Evolutionary conservation across 1,284 basidiomycete species (phyloP).

Genomic region (Dichomitus squalens): DNA sequence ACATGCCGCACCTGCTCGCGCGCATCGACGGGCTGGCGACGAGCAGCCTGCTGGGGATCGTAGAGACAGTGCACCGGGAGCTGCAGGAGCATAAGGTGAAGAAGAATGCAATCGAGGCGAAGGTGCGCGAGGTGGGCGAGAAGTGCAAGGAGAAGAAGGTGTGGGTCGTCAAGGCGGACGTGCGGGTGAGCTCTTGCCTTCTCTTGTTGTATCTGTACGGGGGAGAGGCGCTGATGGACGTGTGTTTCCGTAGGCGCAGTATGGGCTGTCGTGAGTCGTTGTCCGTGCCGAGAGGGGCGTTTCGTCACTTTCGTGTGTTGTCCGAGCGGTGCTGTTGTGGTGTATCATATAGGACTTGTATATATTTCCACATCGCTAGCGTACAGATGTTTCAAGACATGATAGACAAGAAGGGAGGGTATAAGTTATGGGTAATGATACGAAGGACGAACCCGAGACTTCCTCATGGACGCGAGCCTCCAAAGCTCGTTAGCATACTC

Average conservation of each 20-base stretch:
- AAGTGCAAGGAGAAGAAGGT: constrained; percentile 69
- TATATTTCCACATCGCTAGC: not conserved
- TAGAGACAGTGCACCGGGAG: constrained; percentile 73
- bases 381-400: not conserved
- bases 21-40: constrained; percentile 60
- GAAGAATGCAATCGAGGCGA: constrained; percentile 81
- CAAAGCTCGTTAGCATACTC: constrained; percentile 51
- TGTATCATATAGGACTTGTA: constrained; percentile 12
- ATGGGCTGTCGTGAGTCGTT: constrained; percentile 9
- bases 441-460: not conserved
- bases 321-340: not conserved
- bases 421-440: not conserved
- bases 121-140: constrained; percentile 72
- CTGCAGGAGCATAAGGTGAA: constrained; percentile 67
- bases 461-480: constrained; percentile 55
- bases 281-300: not conserved
- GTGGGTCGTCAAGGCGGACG: constrained; percentile 63
- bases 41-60: constrained; percentile 61
- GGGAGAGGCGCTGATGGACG: not conserved
- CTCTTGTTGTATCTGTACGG: not conserved
- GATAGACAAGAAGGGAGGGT: not conserved
- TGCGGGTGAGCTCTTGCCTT: constrained; percentile 31
- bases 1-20: constrained; percentile 58
- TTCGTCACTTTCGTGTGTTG: not conserved
- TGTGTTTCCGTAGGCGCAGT: constrained; percentile 10